Evolutionary conservation across 192 early-diverging fungal genomes (phyloP), one percentile per base, ranked within the genome.

Genomic region (Phlyctochytrium planicorne): DNA sequence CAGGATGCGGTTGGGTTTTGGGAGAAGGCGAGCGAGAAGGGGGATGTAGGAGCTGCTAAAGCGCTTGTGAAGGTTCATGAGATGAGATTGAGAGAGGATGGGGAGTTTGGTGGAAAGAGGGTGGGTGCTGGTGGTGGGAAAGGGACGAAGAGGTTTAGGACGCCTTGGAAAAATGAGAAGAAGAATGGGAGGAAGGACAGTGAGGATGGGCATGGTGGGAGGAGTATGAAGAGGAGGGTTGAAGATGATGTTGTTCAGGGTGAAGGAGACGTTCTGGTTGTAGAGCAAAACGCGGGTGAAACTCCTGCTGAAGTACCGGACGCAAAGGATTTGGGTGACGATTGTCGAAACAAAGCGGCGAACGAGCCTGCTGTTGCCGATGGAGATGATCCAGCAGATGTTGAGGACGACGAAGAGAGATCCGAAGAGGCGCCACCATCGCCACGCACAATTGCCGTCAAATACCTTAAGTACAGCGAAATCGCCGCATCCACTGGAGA

Each of bases 381-480:
- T n/a, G 40, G n/a, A n/a, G 40, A 50, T n/a, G 40, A 10, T 50
- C 40, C 40, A 50, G 40, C 40, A 50, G 40, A 50, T 50, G 40
- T n/a, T n/a, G 40, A 50, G n/a, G 40, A 50, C n/a, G n/a, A 50
- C 12, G 10, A 10, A n/a, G 40, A 50, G n/a, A n/a, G n/a, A n/a
- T 10, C 10, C 12, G 40, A 50, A n/a, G 40, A 50, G 40, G 40
- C 10, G 40, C 12, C 10, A 50, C 12, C 10, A 6, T 57, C 55
- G 6, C 55, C 55, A 25, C 55, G 55, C 27, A 57, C 55, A 10
- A 57, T 57, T 27, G 27, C 55, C 20, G 14, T 6, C 6, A 57
- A 57, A 27, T 57, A 57, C 27, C 6, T 57, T 6, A 57, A 57
- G 55, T 57, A 57, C 55, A 57, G 27, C 55, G 55, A 57, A 25